Base-by-base conservation (phyloP, 257 asterid species). In the Echites panduratus region DNA sequence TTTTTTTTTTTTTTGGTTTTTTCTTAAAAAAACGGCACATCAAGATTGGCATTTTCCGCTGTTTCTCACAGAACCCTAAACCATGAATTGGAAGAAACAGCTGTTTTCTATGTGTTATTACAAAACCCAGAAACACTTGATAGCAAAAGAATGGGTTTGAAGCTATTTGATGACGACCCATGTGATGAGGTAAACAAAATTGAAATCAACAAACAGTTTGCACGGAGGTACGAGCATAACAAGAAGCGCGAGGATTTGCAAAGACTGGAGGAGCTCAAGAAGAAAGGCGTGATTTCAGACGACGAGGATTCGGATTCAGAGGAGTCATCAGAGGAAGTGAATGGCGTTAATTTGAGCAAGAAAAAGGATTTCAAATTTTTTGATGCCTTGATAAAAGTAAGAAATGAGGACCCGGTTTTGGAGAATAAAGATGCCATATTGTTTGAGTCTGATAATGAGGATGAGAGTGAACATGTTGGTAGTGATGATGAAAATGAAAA, bases 171-270 rank as follows among this genome's bases (percentile, higher is more conserved):
- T 9, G 85, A 77, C n/a, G 87, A 71, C 26, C 78, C 84, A 4
- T 75, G 62, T 40, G 66, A 79, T 10, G 82, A 32, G 3, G 38
- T 76, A 19, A 70, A 64, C 65, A 52, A 74, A 35, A 84, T 93
- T 9, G 83, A 89, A 71, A 85, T 94, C 72, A 73, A 94, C 68
- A 72, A 75, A 5, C 91, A 89, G 26, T 94, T 77, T 26, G 97
- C 90, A 50, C 86, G 86, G 24, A 88, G 96, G 27, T 86, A 77
- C 65, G 93, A 89, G 73, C 82, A 90, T 86, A 90, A 90, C 75
- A 93, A 90, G 84, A 78, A 82, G 84, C 90, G 98, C 5, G 98
- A 89, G 75, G 97, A 87, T n/a, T 76, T 90, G 80, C 94, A 88
- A 63, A 81, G 81, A 61, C 82, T 80, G 61, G 86, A 90, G 38